These are phyloP conservation scores for Corymbia maculata DNA, from an alignment of 345 rosid genomes.

Conservation along the genomic window DNA sequence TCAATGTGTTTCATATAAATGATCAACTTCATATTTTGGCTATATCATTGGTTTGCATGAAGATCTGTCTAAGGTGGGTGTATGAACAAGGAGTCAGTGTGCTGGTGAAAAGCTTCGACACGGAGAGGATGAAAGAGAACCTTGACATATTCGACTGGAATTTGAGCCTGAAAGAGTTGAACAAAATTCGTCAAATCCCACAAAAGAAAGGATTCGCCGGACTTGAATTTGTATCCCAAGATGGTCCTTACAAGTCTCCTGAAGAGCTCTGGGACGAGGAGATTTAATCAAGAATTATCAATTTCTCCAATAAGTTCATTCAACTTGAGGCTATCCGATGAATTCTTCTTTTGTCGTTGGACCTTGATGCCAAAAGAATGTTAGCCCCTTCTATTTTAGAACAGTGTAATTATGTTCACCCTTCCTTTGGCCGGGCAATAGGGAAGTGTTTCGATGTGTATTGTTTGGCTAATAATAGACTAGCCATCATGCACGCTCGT, in stretches of 20 bases:
- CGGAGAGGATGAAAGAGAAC: slow-evolving; percentile 15
- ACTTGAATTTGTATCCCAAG: neutral
- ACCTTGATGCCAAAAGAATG: neutral
- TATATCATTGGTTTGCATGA: neutral
- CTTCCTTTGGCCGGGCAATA: neutral
- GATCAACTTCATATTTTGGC: neutral
- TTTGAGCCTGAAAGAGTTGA: slow-evolving; percentile 4
- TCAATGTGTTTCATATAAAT: neutral
- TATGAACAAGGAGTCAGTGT: slow-evolving; percentile 19
- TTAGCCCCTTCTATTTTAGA: neutral
- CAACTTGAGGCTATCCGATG: neutral
- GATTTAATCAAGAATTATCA: neutral
- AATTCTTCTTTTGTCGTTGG: neutral
- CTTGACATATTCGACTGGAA: slow-evolving; percentile 16
- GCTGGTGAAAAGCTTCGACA: slow-evolving; percentile 18
- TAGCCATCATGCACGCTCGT: neutral
- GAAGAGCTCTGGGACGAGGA: slow-evolving; percentile 25
- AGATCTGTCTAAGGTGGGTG: slow-evolving; percentile 27
- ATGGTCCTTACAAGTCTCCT: slow-evolving; percentile 12
- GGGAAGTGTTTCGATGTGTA: neutral
- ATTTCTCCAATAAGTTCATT: neutral
- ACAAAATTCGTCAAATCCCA: slow-evolving; percentile 10
- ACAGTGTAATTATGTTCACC: neutral
- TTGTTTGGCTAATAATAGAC: neutral
- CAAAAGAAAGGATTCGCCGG: neutral